Base-by-base conservation (phyloP, 2,329 filamentous ascomycete species). In the Sarocladiaceae sp. region DNA sequence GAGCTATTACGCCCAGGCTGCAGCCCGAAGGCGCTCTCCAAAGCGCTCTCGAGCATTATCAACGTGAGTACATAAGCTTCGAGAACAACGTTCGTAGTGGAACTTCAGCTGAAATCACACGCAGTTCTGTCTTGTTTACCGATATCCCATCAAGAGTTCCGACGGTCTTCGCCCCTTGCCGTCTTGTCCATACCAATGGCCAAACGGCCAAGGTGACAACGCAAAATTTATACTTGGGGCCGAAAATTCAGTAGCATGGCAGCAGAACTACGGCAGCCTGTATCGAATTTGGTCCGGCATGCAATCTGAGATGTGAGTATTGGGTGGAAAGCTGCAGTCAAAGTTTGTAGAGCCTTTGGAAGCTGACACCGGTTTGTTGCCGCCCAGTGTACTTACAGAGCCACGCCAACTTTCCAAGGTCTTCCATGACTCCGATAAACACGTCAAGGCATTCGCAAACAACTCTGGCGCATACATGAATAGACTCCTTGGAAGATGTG, bases 351-450 rank as follows among this genome's bases (percentile, higher is more conserved):
- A 16, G 7, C n/a, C 18, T 11, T 29, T 18, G 26, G 6, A 15
- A 6, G 13, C 10, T 2, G 12, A 4, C 12, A 11, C 2, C 33
- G 12, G 18, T 27, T 37, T 68, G 63, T 11, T 18, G 18, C 7
- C 31, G 31, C n/a, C n/a, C 33, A 45, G 44, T 34, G 63, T 70
- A 2, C 39, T 70, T 5, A 64, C 59, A 0, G 32, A 50, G 4
- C 58, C 65, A 3, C 50, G 58, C 3, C 52, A 70, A 42, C 44
- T 70, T 0, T 45, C 63, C 47, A 47, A 48, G 0, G 56, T 70
- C 5, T 71, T 69, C 49, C 57, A 54, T 24, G 69, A 73, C 48
- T 73, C 69, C 0, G 57, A 71, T 44, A 59, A 53, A 31, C 69
- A 73, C 49, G 33, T 46, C 16, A 72, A 73, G 49, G 68, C 66